These are phyloP conservation scores for Globisporangium middletonii DNA, from an alignment of 352 stramenopile species.

Conservation along the genomic window DNA sequence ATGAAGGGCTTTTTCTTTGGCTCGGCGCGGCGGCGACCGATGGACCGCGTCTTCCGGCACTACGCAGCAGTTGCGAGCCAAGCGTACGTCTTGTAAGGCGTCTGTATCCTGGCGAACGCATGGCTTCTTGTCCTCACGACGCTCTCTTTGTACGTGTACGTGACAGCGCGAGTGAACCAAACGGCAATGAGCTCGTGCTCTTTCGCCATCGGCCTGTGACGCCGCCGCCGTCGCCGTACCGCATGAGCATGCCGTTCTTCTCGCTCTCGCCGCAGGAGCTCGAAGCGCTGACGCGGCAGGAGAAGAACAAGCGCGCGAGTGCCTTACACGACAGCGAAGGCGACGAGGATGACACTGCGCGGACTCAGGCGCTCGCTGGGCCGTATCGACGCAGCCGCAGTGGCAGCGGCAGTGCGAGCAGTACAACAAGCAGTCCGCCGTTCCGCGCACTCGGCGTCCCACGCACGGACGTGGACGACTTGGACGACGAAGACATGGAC, in stretches of 20 bases:
- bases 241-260: slow-evolving; percentile 33
- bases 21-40: slow-evolving; percentile 23
- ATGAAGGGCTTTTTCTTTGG: slow-evolving; percentile 50
- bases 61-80: slow-evolving; percentile 41
- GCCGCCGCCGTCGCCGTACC: slow-evolving; percentile 7
- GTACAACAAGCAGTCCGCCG: slow-evolving; percentile 16
- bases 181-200: slow-evolving; percentile 34
- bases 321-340: slow-evolving; percentile 4
- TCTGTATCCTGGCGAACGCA: not conserved
- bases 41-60: slow-evolving; percentile 67
- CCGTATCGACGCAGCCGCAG: slow-evolving; percentile 13
- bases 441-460: slow-evolving; percentile 34
- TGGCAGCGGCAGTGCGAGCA: slow-evolving; percentile 24
- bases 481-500: slow-evolving; percentile 47
- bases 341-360: slow-evolving; percentile 9
- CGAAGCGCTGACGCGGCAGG: slow-evolving; percentile 28
- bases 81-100: slow-evolving; percentile 15
- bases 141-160: not conserved
- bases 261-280: slow-evolving; percentile 40
- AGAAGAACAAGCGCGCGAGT: slow-evolving; percentile 21
- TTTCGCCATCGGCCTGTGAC: slow-evolving; percentile 18
- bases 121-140: no score
- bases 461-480: slow-evolving; percentile 17
- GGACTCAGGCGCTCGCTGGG: not conserved
- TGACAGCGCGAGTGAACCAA: slow-evolving; percentile 6